Evolutionary conservation across 2,329 filamentous ascomycete species (phyloP), one percentile per base, ranked within the genome.

Genomic region (Nemania bipapillata): DNA sequence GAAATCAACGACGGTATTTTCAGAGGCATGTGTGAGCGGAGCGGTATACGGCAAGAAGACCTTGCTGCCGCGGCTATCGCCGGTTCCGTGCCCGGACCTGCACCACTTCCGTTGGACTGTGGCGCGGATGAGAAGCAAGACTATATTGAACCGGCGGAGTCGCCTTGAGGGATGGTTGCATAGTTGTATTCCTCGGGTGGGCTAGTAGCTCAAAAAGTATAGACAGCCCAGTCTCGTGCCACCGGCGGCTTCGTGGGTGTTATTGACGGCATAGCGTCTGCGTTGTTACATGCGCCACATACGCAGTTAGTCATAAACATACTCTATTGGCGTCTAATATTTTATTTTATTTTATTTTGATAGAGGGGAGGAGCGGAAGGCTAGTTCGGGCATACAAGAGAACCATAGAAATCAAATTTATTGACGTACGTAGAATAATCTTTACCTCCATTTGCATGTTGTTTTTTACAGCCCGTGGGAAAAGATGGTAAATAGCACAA

Each of bases 1-100:
- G 79, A 77, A 30, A 81, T 69, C 4, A 50, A 85, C 54, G 89
- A 87, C 9, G 92, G 92, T 0, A 94, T 97, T 63, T 98, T 98
- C 80, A 86, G 91, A 72, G 85, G 91, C 40, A 97, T 97, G 94
- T 97, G 94, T 78, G 93, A 97, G 52, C 85, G 92, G 57, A 94
- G 92, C 76, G 93, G 93, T 1, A 96, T 97, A 63, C 79, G 86
- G 11, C 74, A 79, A 0, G 86, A 87, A 72, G 87, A 89, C 68
- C 87, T 89, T n/a, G 73, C 49, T 11, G 65, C 60, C 8, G 37
- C 58, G 1, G 54, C 61, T 11, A 37, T 20, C 17, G 42, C 20
- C 42, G 42, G 24, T 8, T 32, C 55, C 11, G 52, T 24, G 20
- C 26, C 40, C n/a, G 35, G 11, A 9, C 7, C 55, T 30, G 20